These are phyloP conservation scores for Corylus americana DNA, from an alignment of 306 rosid genomes.

Conservation along the genomic window DNA sequence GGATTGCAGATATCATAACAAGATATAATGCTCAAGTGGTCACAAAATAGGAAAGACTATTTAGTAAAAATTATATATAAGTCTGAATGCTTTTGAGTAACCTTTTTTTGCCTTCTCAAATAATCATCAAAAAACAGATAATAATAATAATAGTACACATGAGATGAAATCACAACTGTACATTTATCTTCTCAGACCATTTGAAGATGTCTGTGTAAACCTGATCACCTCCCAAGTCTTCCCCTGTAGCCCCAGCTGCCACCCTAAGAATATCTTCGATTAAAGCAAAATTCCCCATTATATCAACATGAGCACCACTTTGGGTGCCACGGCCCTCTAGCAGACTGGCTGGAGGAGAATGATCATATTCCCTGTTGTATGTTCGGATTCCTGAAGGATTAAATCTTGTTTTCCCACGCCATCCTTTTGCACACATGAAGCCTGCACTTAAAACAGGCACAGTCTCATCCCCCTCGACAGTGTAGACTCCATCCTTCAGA, in stretches of 20 bases:
- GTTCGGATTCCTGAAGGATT: slow-evolving; percentile 70
- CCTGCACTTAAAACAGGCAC: slow-evolving; percentile 87
- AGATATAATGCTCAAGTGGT: no score
- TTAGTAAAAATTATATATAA: no score
- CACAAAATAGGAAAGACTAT: no score
- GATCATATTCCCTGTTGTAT: slow-evolving; percentile 63
- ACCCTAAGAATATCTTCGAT: slow-evolving; percentile 75
- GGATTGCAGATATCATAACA: no score
- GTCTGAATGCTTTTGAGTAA: no score
- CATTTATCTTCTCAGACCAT: slow-evolving; percentile 76
- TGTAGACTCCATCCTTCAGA: slow-evolving; percentile 70
- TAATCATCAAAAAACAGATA: neutral
- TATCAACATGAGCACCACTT: slow-evolving; percentile 89
- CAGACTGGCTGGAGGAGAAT: slow-evolving; percentile 74
- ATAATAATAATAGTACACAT: neutral
- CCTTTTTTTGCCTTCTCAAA: no score
- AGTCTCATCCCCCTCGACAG: slow-evolving; percentile 81
- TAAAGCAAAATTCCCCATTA: slow-evolving; percentile 86
- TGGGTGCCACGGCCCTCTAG: slow-evolving; percentile 84
- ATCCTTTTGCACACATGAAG: slow-evolving; percentile 83
- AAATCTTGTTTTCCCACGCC: slow-evolving; percentile 81
- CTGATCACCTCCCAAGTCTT: slow-evolving; percentile 75
- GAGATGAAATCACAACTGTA: slow-evolving; percentile 37
- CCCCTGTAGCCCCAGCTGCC: slow-evolving; percentile 77
- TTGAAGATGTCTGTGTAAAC: slow-evolving; percentile 67